Conservation (phyloP, 2,329 filamentous ascomycete species). For the Aotearoamyces nothofagi region DNA sequence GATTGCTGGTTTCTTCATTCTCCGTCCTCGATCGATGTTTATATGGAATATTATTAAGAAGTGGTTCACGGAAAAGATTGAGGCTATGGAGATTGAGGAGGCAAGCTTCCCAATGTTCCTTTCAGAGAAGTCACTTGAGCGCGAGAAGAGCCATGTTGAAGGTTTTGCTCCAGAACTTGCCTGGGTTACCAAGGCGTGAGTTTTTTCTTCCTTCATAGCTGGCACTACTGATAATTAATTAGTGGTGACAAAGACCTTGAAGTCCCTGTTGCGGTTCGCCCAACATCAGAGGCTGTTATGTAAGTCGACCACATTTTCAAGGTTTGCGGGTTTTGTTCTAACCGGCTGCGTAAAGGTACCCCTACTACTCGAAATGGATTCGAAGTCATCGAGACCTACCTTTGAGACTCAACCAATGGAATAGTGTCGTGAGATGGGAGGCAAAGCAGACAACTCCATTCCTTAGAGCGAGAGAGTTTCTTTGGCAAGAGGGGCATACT, state of each 20-base stretch:
- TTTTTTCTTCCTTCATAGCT: conserved; percentile 14
- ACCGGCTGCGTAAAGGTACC: too few relatives aligned
- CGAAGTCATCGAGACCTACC: conserved; percentile 90
- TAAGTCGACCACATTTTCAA: too few relatives aligned
- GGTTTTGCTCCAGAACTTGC: conserved; percentile 92
- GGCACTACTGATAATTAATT: too few relatives aligned
- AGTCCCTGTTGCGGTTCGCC: conserved; percentile 53
- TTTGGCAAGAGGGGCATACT: conserved; percentile 82
- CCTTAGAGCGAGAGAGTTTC: conserved; percentile 82
- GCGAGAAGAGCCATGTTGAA: conserved; percentile 89
- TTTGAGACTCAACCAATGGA: conserved; percentile 94
- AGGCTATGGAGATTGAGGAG: conserved; percentile 84
- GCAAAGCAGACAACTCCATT: conserved; percentile 87
- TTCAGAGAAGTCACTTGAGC: conserved; percentile 65
- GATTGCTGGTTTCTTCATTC: conserved; percentile 93
- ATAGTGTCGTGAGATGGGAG: conserved; percentile 87
- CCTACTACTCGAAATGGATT: conserved; percentile 94
- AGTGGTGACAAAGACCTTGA: conserved; percentile 89
- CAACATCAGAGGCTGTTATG: conserved; percentile 68
- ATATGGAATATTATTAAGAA: conserved; percentile 51
- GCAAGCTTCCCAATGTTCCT: conserved; percentile 95
- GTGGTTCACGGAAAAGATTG: conserved; percentile 62
- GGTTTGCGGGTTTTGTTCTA: too few relatives aligned
- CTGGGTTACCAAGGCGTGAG: conserved; percentile 73
- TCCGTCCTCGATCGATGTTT: conserved; percentile 57